Evolutionary conservation across 805 yeast genomes (phyloP), one percentile per base, ranked within the genome.

Genomic region (Ascoidea rubescens): DNA sequence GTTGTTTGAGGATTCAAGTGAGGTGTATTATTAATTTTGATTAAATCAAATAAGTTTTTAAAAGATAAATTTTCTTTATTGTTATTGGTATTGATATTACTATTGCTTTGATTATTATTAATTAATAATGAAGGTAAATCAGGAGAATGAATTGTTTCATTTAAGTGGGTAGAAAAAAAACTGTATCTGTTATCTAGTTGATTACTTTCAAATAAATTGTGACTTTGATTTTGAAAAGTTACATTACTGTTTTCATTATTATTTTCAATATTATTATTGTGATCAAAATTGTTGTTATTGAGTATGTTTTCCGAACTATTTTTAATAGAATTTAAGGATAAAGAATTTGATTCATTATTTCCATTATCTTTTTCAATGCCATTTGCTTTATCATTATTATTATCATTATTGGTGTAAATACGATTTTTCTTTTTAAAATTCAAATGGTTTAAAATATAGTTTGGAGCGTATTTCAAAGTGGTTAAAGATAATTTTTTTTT

Each of bases 141-240:
- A 2, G 95, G 82, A 1, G 96, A 85, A 67, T 90, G 97, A 31
- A 87, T 73, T 0, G 97, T 91, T 60, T 85, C 95, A 53, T 87
- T 96, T 16, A 81, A 71, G 53, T 84, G 88, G 0, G 95, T 78
- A 47, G 82, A 80, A 63, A 89, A 90, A 63, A 87, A 87, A 44
- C 91, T 79, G 68, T 85, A 91, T 50, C 97, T 68, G 58, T 87
- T 33, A 6, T 33, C 16, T 46, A 33, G 42, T 33, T n/a, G n/a
- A n/a, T n/a, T n/a, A n/a, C n/a, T n/a, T n/a, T n/a, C n/a, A n/a
- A n/a, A n/a, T n/a, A n/a, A n/a, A n/a, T n/a, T n/a, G n/a, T n/a
- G n/a, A n/a, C n/a, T n/a, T 33, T 33, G 6, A 33, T 33, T 33
- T 7, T 33, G 10, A 33, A 33, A 7, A 33, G 42, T 33, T 7